phyloP scores from a whole-genome alignment of 176 grass and related monocot genomes.

The Cocos nucifera region DNA sequence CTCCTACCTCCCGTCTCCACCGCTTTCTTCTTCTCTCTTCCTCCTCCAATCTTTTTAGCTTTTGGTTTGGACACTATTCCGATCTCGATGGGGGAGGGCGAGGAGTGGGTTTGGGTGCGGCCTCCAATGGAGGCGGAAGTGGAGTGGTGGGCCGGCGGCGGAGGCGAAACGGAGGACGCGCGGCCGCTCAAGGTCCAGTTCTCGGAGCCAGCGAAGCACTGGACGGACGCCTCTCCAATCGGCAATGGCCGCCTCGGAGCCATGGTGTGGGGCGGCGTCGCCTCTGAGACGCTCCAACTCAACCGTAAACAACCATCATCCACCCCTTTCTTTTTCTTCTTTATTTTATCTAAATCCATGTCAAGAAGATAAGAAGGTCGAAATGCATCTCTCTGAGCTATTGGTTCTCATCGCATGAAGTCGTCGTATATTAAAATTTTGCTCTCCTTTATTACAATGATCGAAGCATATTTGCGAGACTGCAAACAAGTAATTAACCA shows the following conservation, averaged over 20 bases:
- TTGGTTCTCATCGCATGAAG: too few relatives aligned
- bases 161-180: slow-evolving; percentile 4
- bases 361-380: too few relatives aligned
- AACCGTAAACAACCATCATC: slow-evolving; percentile 40
- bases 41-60: too few relatives aligned
- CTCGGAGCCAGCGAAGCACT: slow-evolving; percentile 40
- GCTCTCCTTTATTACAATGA: too few relatives aligned
- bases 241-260: slow-evolving; percentile 75
- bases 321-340: neutral
- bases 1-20: too few relatives aligned
- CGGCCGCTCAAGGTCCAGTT: slow-evolving; percentile 68
- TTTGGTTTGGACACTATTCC: too few relatives aligned
- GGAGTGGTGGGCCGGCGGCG: slow-evolving; percentile 17
- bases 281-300: slow-evolving; percentile 68
- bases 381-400: too few relatives aligned
- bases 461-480: too few relatives aligned
- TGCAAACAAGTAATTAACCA: too few relatives aligned
- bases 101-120: slow-evolving; percentile 55
- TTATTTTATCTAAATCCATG: neutral
- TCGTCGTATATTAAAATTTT: too few relatives aligned
- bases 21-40: too few relatives aligned
- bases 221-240: slow-evolving; percentile 73
- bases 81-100: slow-evolving; percentile 22
- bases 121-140: slow-evolving; percentile 39
- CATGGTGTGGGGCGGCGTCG: slow-evolving; percentile 85